A percentile compares a stretch with the other conserved stretches of the same genome.
These are phyloP conservation scores for Euphorbia schlechtendalii DNA, from an alignment of 441 rosid genomes.

Conservation along the genomic window DNA sequence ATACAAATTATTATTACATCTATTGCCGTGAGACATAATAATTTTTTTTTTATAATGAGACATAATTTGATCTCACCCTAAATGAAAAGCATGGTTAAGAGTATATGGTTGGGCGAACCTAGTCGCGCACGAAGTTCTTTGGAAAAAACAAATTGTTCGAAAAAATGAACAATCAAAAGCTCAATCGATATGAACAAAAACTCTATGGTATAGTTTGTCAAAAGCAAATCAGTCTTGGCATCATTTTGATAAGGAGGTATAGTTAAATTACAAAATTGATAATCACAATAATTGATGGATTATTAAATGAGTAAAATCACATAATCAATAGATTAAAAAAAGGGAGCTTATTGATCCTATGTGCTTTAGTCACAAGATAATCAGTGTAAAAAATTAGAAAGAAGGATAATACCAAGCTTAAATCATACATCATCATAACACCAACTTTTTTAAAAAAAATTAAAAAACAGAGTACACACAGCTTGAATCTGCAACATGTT, in stretches of 20 bases:
- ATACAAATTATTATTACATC: too few relatives aligned
- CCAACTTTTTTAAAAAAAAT: constrained; percentile 13
- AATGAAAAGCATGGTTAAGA: too few relatives aligned
- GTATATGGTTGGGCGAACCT: too few relatives aligned
- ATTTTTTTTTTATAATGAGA: too few relatives aligned
- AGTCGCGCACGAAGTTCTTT: too few relatives aligned
- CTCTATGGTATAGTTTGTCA: not conserved
- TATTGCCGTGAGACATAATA: too few relatives aligned
- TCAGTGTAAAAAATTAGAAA: not conserved
- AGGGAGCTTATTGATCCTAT: constrained; percentile 17
- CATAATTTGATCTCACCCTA: too few relatives aligned
- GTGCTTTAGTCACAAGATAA: constrained; percentile 13
- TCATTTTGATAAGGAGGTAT: constrained; percentile 8
- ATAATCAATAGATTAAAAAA: constrained; percentile 4
- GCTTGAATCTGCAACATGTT: not conserved
- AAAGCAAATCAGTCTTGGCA: not conserved
- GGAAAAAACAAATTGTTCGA: too few relatives aligned
- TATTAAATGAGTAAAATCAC: not conserved
- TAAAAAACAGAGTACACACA: constrained; percentile 16
- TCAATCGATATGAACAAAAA: constrained; percentile 2
- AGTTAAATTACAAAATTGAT: constrained; percentile 11
- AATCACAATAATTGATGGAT: constrained; percentile 1
- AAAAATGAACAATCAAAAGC: too few relatives aligned
- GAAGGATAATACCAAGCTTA: constrained; percentile 14
- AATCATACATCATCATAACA: constrained; percentile 17